Evolutionary conservation across 768 basidiomycete species (phyloP).

Genomic region (Mycena filopes): DNA sequence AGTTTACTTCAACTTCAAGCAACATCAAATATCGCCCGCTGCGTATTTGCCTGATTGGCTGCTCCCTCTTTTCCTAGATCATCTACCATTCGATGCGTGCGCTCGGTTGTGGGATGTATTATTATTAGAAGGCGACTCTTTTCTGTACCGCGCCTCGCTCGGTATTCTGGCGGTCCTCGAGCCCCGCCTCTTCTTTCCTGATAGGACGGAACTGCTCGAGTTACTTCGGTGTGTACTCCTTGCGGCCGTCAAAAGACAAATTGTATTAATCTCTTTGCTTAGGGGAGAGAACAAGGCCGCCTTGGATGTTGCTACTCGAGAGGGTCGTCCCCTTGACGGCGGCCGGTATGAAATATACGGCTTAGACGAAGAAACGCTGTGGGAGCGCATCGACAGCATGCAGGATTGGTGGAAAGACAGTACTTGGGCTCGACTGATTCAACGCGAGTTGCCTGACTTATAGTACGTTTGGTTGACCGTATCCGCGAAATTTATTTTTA

Average conservation of each 20-base stretch:
- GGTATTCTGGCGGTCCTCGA: conserved; percentile 86
- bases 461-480: conserved; percentile 29
- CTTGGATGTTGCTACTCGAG: conserved; percentile 82
- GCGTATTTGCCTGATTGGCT: conserved; percentile 90
- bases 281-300: conserved; percentile 89
- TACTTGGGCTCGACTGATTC: conserved; percentile 86
- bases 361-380: conserved; percentile 84
- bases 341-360: conserved; percentile 90
- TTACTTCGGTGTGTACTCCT: conserved; percentile 65
- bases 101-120: conserved; percentile 91
- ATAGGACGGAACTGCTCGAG: conserved; percentile 79
- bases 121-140: conserved; percentile 89
- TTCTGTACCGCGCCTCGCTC: conserved; percentile 87
- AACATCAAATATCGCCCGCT: conserved; percentile 88
- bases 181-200: conserved; percentile 89
- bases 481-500: background rate
- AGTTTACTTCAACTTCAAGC: conserved; percentile 97
- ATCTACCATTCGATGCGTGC: conserved; percentile 92
- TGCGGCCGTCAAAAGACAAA: background rate
- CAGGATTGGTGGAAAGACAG: conserved; percentile 94
- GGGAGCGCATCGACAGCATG: conserved; percentile 85
- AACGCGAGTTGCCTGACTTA: conserved; percentile 86
- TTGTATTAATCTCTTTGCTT: conserved; percentile 3
- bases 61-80: conserved; percentile 81
- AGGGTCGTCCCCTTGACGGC: conserved; percentile 68